Evolutionary conservation across 2,329 filamentous ascomycete species (phyloP).

Genomic region (Cryphonectria japonica): DNA sequence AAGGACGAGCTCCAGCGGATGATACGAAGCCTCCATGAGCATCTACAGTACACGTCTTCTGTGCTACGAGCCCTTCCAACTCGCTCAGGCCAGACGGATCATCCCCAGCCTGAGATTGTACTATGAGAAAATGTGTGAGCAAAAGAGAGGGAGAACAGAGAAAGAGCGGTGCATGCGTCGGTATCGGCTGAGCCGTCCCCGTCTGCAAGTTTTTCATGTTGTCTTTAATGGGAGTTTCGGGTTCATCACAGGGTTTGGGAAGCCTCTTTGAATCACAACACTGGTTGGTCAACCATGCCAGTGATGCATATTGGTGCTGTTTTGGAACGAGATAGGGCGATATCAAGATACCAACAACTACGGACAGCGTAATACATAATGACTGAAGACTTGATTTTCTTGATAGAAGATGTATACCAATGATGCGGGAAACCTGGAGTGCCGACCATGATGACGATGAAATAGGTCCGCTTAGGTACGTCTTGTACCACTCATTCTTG

Average conservation of each 20-base stretch:
- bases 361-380: background rate
- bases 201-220: background rate
- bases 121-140: background rate
- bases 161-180: background rate
- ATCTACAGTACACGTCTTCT: constrained; percentile 38
- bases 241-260: background rate
- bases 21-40: constrained; percentile 41
- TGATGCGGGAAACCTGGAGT: background rate
- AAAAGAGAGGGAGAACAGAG: background rate
- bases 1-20: constrained; percentile 41
- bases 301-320: background rate
- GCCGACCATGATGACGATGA: background rate
- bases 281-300: background rate
- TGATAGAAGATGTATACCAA: background rate
- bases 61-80: constrained; percentile 38
- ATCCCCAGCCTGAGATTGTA: constrained; percentile 1
- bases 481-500: background rate
- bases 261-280: background rate
- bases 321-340: background rate
- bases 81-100: constrained; percentile 22
- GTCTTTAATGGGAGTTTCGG: background rate
- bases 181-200: background rate
- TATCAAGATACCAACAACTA: background rate
- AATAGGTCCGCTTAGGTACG: background rate
- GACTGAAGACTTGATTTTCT: background rate